Base-by-base conservation (phyloP, 192 early-diverging fungal genomes). In the Gigaspora rosea region DNA sequence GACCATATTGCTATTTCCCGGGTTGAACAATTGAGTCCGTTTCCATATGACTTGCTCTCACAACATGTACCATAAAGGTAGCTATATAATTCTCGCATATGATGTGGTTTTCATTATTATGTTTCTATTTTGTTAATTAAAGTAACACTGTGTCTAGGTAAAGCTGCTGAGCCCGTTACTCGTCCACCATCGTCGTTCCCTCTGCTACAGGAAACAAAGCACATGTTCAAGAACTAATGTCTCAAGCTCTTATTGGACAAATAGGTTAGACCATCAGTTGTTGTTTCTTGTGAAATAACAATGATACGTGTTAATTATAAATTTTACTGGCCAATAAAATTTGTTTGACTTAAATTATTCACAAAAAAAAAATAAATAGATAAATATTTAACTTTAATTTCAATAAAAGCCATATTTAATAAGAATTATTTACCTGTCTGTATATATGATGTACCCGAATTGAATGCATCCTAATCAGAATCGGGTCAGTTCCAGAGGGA, bases 151-250 rank as follows among this genome's bases (percentile, higher is more conserved):
- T 27, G 48, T 51, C n/a, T 75, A 75, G 73, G 62, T 33, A 86
- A 87, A 80, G 86, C 88, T 64, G 83, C 27, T 27, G 27, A 27
- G 27, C 1, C 27, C 1, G 27, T 27, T 27, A 27, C 96, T 54
- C 92, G 97, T 67, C 92, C 93, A 74, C 93, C 93, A 62, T 93
- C 93, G 47, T n/a, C n/a, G 97, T n/a, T n/a, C n/a, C n/a, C n/a
- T n/a, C n/a, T n/a, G n/a, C n/a, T n/a, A n/a, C n/a, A n/a, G n/a
- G n/a, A n/a, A n/a, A n/a, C n/a, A n/a, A n/a, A n/a, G n/a, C n/a
- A n/a, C n/a, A n/a, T 80, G 86, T 93, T 85, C 87, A 89, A 73
- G 93, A 95, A 47, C 77, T 95, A 68, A 80, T 92, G 32, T 86
- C 89, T 57, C 84, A 91, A 74, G 94, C 94, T 8, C 84, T 95